Conservation (phyloP, 345 rosid genomes). For the Streptanthus diversifolius region DNA sequence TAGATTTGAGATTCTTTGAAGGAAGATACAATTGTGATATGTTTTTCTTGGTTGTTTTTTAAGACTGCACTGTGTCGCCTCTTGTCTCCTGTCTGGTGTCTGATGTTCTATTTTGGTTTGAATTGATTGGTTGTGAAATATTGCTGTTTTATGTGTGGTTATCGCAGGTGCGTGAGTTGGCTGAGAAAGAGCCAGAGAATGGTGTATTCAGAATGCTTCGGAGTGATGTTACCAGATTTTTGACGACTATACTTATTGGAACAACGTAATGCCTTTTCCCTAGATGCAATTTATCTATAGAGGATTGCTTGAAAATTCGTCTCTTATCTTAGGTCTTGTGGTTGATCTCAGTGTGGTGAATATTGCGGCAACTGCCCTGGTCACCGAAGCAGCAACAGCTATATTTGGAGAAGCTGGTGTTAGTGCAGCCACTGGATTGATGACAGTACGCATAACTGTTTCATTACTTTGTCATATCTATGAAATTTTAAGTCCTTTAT, state of each 20-base stretch:
- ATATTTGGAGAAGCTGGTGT: slow-evolving; percentile 99
- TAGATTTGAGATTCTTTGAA: background rate
- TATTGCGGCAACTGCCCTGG: slow-evolving; percentile 98
- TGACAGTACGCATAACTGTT: slow-evolving; percentile 67
- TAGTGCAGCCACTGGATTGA: slow-evolving; percentile 97
- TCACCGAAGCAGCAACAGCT: slow-evolving; percentile 96
- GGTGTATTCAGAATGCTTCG: slow-evolving; percentile 97
- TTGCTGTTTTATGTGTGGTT: slow-evolving; percentile 18
- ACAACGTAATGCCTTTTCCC: slow-evolving; percentile 66
- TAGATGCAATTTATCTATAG: slow-evolving; percentile 15
- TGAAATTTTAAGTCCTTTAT: background rate
- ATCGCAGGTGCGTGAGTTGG: slow-evolving; percentile 86
- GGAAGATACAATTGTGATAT: background rate
- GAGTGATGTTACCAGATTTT: slow-evolving; percentile 94
- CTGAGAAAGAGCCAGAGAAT: slow-evolving; percentile 90
- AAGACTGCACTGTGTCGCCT: background rate
- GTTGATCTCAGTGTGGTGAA: slow-evolving; percentile 70
- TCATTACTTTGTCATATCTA: background rate
- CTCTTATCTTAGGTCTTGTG: slow-evolving; percentile 39
- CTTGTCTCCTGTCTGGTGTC: background rate
- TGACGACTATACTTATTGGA: slow-evolving; percentile 98
- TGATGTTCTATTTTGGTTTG: slow-evolving; percentile 10
- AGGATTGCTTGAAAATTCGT: slow-evolving; percentile 25
- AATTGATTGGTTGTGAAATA: slow-evolving; percentile 24
- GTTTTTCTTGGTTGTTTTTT: background rate